A percentile compares a stretch with the other conserved stretches of the same genome.
These are phyloP conservation scores for Fomitopsis pulvina DNA, from an alignment of 768 basidiomycete genomes.

Conservation along the genomic window DNA sequence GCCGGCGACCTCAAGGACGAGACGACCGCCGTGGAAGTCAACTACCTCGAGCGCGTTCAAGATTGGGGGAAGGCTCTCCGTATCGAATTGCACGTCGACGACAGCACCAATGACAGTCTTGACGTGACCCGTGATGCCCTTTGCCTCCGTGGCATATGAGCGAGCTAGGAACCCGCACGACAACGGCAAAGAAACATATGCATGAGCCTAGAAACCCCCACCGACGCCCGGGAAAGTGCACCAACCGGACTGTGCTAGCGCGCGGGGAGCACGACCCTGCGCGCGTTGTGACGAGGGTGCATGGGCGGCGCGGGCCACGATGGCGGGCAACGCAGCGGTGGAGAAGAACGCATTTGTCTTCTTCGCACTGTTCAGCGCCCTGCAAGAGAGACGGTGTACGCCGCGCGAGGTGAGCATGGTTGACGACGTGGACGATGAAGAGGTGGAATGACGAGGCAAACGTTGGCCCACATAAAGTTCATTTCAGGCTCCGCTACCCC, in stretches of 20 bases:
- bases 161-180: conserved; percentile 42
- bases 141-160: conserved; percentile 88
- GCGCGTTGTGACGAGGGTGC: conserved; percentile 38
- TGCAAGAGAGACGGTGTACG: conserved; percentile 82
- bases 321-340: conserved; percentile 48
- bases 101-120: conserved; percentile 99
- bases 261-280: conserved; percentile 41
- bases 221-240: conserved; percentile 10
- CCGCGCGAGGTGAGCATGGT: conserved; percentile 84
- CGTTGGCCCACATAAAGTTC: conserved; percentile 23
- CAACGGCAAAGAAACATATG: not conserved
- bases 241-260: conserved; percentile 49
- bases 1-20: conserved; percentile 98
- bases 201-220: not conserved
- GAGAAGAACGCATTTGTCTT: conserved; percentile 79
- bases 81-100: conserved; percentile 98
- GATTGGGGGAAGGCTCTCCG: conserved; percentile 92
- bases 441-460: conserved; percentile 20
- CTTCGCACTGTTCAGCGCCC: conserved; percentile 70
- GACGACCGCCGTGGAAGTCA: conserved; percentile 88
- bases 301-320: conserved; percentile 47
- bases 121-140: conserved; percentile 65
- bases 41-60: conserved; percentile 98
- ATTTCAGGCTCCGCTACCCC: conserved; percentile 18
- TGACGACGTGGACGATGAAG: conserved; percentile 25